phyloP scores from a whole-genome alignment of 345 rosid species.

The Brassica carinata region DNA sequence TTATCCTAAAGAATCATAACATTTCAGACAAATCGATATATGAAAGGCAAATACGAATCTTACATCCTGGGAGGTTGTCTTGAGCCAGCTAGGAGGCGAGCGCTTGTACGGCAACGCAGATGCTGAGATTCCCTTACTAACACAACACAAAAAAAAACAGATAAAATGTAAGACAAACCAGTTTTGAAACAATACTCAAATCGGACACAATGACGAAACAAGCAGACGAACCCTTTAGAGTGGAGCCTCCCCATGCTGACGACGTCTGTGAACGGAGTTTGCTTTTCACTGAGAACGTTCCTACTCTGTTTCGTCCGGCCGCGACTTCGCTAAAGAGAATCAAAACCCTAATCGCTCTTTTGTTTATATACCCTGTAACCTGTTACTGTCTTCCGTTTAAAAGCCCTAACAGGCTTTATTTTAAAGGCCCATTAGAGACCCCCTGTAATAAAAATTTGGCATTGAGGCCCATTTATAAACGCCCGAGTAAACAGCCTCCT shows the following conservation, averaged over 20 bases:
- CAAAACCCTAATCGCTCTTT: background rate
- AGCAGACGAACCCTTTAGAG: conserved; percentile 43
- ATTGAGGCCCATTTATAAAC: background rate
- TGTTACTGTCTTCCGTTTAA: background rate
- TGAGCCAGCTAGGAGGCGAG: conserved; percentile 63
- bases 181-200: background rate
- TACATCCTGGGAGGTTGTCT: conserved; percentile 60
- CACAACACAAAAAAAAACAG: conserved; percentile 10
- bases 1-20: conserved; percentile 9
- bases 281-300: conserved; percentile 9
- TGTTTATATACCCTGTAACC: background rate
- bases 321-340: conserved; percentile 13
- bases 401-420: background rate
- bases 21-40: background rate
- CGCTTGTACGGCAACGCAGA: conserved; percentile 63
- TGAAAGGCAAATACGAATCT: conserved; percentile 21
- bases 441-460: background rate
- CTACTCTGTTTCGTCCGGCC: conserved; percentile 6
- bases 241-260: conserved; percentile 67
- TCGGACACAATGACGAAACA: background rate
- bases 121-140: conserved; percentile 65
- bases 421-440: background rate
- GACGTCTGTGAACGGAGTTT: background rate
- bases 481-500: background rate
- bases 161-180: background rate